Evolutionary conservation across 139 green algal genomes (phyloP), one percentile per base, ranked within the genome.

Genomic region (Monoraphidium neglectum): DNA sequence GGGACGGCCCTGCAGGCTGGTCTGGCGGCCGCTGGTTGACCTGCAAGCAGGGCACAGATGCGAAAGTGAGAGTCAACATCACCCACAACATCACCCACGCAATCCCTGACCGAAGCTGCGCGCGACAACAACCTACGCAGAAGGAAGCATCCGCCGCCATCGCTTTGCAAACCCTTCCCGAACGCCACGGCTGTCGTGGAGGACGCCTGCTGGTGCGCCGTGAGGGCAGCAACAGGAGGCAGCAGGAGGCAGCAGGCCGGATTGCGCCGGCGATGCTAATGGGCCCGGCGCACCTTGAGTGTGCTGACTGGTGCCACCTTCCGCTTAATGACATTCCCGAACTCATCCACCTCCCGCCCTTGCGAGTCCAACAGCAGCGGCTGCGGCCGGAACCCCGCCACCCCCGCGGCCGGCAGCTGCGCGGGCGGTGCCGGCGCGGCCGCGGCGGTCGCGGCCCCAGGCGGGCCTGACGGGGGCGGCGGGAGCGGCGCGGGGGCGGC

Each of bases 291-390:
- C 12, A 51, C 43, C 43, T 51, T 51, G 43, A 51, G 43, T 1
- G 77, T 67, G 16, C 72, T 67, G 26, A 75, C 74, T 0, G 68
- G 47, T 12, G 69, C 51, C 15, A 38, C 38, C 10, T 8, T 6
- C 23, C 16, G 56, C 32, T 75, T 30, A 16, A 84, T 33, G 23
- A 76, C 16, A 24, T 83, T 83, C 21, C 84, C 84, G 30, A 72
- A 68, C 47, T 89, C 84, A 62, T 91, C 87, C n/a, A 92, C 40
- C 38, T 91, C 85, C 8, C 88, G 72, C 6, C 88, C 86, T 61
- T 87, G 69, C 1, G 83, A 78, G 35, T 93, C 88, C 24, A 93
- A 65, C 33, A 82, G 35, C 49, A 93, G 77, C 3, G 80, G 72
- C 28, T 77, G 68, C 10, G 84, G 80, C 54, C 51, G 26, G 35